A percentile compares a stretch with the other conserved stretches of the same genome.
Evolutionary conservation across 305 asterid species (phyloP).

Genomic region (Ajuga reptans): DNA sequence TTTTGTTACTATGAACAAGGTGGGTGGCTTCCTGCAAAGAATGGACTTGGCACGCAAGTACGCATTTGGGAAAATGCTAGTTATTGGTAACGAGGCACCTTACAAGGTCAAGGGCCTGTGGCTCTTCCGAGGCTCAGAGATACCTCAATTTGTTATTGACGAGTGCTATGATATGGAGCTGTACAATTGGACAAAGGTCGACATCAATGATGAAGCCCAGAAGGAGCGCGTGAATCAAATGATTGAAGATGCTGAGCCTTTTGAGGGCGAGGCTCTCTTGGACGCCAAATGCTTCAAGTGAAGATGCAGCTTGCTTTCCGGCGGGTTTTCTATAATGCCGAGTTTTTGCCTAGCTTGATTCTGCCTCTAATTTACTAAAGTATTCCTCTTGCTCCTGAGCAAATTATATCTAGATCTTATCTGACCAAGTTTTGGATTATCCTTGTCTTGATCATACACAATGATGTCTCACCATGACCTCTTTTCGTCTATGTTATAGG

Average conservation of each 20-base stretch:
- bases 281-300: conserved; percentile 96
- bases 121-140: conserved; percentile 92
- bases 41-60: conserved; percentile 93
- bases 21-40: conserved; percentile 76
- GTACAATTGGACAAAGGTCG: conserved; percentile 77
- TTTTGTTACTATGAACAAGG: conserved; percentile 81
- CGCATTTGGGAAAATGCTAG: conserved; percentile 86
- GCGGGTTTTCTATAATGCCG: not conserved
- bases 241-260: conserved; percentile 94
- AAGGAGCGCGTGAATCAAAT: conserved; percentile 82
- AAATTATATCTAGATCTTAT: not conserved
- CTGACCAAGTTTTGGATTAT: too few species aligned
- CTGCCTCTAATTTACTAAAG: not conserved
- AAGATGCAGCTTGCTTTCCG: not conserved
- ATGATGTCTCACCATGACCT: too few species aligned
- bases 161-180: conserved; percentile 89
- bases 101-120: conserved; percentile 91
- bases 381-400: not conserved
- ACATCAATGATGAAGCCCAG: conserved; percentile 68
- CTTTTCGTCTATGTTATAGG: too few species aligned
- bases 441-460: too few species aligned
- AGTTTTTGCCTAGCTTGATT: not conserved
- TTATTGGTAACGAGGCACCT: conserved; percentile 58
- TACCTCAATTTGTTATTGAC: conserved; percentile 68
- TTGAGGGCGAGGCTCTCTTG: conserved; percentile 71